Conservation (phyloP, 1,139 yeast species). For the Tardiomyces digboiensis region DNA sequence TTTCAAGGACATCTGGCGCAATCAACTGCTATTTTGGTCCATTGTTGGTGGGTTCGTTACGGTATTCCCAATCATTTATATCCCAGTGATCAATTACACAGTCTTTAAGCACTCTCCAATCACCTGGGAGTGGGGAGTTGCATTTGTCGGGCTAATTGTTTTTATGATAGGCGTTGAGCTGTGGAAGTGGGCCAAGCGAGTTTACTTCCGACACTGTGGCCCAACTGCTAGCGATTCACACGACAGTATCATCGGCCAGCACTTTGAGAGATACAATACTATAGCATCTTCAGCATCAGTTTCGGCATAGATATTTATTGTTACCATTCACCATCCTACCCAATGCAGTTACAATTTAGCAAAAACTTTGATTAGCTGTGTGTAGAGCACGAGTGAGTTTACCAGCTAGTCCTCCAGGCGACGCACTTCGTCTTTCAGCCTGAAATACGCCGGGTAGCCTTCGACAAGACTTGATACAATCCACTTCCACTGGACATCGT, state of each 20-base stretch:
- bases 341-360: no score
- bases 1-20: constrained; percentile 57
- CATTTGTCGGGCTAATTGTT: constrained; percentile 52
- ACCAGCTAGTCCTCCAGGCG: neutral
- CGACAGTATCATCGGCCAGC: neutral
- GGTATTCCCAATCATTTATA: constrained; percentile 77
- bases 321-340: no score
- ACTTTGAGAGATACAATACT: neutral
- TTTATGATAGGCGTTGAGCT: constrained; percentile 55
- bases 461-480: constrained; percentile 18
- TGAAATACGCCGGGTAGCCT: constrained; percentile 25
- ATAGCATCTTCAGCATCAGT: neutral
- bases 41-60: constrained; percentile 60
- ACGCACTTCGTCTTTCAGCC: constrained; percentile 6
- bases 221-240: neutral
- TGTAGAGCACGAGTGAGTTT: no score
- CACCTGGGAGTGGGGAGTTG: constrained; percentile 78
- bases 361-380: no score
- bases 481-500: constrained; percentile 18
- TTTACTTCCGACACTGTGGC: constrained; percentile 22
- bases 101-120: constrained; percentile 73
- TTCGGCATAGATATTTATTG: neutral
- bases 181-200: constrained; percentile 61
- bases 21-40: constrained; percentile 80
- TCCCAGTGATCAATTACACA: constrained; percentile 73